Base-by-base conservation (phyloP, 1,139 yeast genomes). In the Geotrichum reessii region DNA sequence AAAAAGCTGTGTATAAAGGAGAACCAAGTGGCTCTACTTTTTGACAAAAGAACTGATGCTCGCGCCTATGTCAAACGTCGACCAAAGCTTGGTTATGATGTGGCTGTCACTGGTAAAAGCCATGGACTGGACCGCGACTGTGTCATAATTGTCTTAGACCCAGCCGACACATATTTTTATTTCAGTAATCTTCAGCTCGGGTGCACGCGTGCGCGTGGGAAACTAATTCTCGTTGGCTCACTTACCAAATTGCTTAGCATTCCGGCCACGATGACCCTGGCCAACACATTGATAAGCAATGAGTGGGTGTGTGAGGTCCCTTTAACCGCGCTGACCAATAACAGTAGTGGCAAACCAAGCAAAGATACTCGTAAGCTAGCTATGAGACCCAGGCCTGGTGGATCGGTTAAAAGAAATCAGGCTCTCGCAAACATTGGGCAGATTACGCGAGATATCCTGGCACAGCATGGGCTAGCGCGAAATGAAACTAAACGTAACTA, bases 81-180 rank as follows among this genome's bases (percentile, higher is more conserved):
- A 42, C 24, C n/a, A 50, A 31, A 24, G 6, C 12, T 22, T 24
- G 9, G 49, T 19, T 17, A 4, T 12, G 49, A 47, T 3, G 9
- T 22, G 31, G 25, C 8, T 14, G 24, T 19, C 2, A 47, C 19
- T 9, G 8, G 31, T 24, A 22, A 24, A 22, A 25, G 49, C 33
- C 99, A 93, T 73, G 99, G 99, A 0, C 79, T 97, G 58, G 99
- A 93, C 71, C 92, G 91, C 70, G 95, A 90, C 57, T 86, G 96
- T 66, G 84, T 93, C 14, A 82, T 95, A 2, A 83, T 93, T 4
- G 91, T 98, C 0, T 74, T 93, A 64, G 99, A 92, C 3, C 77
- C 97, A 50, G 86, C 96, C 1, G 92, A 93, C 68, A 12, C 19
- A 19, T 19, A 19, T n/a, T 11, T 19, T 17, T 37, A 37, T 19